Conservation (phyloP, 2,329 filamentous ascomycete species). For the Shiraia sp. region DNA sequence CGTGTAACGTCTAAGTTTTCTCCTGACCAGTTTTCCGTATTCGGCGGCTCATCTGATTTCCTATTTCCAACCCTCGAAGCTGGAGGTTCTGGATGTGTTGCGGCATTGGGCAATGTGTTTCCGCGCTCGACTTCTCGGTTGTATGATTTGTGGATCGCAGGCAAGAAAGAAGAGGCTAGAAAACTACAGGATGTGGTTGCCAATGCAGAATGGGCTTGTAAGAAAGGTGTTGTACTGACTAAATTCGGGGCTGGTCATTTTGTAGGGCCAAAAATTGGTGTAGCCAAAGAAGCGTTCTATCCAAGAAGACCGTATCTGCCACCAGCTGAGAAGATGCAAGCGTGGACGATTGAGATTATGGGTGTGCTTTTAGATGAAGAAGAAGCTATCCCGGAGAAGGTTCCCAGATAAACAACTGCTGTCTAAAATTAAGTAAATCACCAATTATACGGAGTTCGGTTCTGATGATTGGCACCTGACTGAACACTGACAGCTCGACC, state of each 20-base stretch:
- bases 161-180: slow-evolving; percentile 45
- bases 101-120: slow-evolving; percentile 51
- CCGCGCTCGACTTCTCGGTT: slow-evolving; percentile 42
- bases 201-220: slow-evolving; percentile 56
- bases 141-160: slow-evolving; percentile 48
- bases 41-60: slow-evolving; percentile 71
- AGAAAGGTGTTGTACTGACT: slow-evolving; percentile 53
- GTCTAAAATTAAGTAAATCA: too few relatives aligned
- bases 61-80: slow-evolving; percentile 55
- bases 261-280: slow-evolving; percentile 33
- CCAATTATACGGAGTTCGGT: too few relatives aligned
- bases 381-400: slow-evolving; percentile 4
- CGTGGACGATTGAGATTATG: slow-evolving; percentile 51
- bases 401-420: too few relatives aligned
- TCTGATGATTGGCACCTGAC: too few relatives aligned
- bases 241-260: slow-evolving; percentile 54
- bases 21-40: slow-evolving; percentile 63
- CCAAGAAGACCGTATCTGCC: slow-evolving; percentile 52
- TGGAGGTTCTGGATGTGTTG: slow-evolving; percentile 47
- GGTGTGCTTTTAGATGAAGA: slow-evolving; percentile 43
- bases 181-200: slow-evolving; percentile 50
- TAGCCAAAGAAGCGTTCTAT: slow-evolving; percentile 44
- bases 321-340: slow-evolving; percentile 43
- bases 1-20: slow-evolving; percentile 58
- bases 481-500: too few relatives aligned